Evolutionary conservation across 2,329 filamentous ascomycete genomes (phyloP).

Genomic region (Fusarium napiforme): DNA sequence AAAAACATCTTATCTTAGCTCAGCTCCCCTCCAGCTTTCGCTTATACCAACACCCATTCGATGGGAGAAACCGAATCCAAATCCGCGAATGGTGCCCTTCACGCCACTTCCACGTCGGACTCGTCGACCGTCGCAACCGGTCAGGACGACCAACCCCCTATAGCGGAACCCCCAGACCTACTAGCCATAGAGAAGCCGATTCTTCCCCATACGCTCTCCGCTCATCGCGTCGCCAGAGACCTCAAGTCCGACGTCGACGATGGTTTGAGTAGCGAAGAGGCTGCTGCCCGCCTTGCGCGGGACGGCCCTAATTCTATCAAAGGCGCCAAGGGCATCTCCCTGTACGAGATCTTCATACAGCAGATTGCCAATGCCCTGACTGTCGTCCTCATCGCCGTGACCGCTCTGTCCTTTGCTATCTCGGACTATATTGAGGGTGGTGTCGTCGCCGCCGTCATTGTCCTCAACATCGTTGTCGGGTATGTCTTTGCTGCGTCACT

Average conservation of each 20-base stretch:
- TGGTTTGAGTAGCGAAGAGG: slow-evolving; percentile 73
- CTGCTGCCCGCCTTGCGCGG: slow-evolving; percentile 70
- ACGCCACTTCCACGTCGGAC: slow-evolving; percentile 53
- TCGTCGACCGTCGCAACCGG: slow-evolving; percentile 49
- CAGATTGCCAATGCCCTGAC: slow-evolving; percentile 83
- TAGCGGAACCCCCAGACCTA: slow-evolving; percentile 52
- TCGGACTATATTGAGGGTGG: slow-evolving; percentile 71
- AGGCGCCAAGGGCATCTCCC: slow-evolving; percentile 75
- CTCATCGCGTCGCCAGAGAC: slow-evolving; percentile 48
- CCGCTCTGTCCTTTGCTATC: slow-evolving; percentile 75
- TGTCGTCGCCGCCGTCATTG: slow-evolving; percentile 71
- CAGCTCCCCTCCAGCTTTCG: slow-evolving; percentile 25
- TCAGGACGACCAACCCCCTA: slow-evolving; percentile 54
- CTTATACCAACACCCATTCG: slow-evolving; percentile 51
- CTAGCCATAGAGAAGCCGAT: slow-evolving; percentile 51
- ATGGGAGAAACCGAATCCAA: slow-evolving; percentile 54
- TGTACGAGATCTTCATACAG: slow-evolving; percentile 80
- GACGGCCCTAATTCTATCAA: slow-evolving; percentile 78
- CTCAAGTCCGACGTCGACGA: slow-evolving; percentile 59
- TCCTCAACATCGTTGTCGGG: slow-evolving; percentile 75
- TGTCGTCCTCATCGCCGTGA: slow-evolving; percentile 78
- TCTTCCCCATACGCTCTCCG: slow-evolving; percentile 51
- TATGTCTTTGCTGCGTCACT: slow-evolving; percentile 52
- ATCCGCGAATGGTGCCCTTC: slow-evolving; percentile 55
- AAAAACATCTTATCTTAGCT: neutral